phyloP scores from a whole-genome alignment of 2,329 filamentous ascomycete genomes.

The Penicillium paneum region DNA sequence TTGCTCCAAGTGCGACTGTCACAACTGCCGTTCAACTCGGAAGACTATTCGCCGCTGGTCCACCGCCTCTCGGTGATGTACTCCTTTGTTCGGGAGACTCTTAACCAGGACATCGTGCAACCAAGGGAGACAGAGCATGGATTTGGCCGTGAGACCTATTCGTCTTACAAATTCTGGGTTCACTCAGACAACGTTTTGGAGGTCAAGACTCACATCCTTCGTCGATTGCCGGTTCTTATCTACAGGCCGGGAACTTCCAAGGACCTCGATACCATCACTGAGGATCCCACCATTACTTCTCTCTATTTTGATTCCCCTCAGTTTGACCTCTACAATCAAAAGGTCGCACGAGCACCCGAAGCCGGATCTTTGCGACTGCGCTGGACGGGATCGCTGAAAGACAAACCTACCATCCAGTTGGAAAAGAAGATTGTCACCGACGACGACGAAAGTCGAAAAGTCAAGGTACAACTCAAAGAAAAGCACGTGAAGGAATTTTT shows the following conservation, averaged over 20 bases:
- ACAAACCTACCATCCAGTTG: conserved; percentile 74
- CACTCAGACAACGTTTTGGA: conserved; percentile 93
- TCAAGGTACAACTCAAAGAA: conserved; percentile 81
- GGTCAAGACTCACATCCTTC: conserved; percentile 92
- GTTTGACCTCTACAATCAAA: conserved; percentile 82
- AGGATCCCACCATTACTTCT: conserved; percentile 87
- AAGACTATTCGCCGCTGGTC: conserved; percentile 85
- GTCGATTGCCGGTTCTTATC: conserved; percentile 83
- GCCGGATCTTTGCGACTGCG: conserved; percentile 80
- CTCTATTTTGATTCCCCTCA: conserved; percentile 90
- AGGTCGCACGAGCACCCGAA: conserved; percentile 71
- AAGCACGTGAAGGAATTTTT: conserved; percentile 91
- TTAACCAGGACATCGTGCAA: conserved; percentile 52
- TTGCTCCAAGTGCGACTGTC: conserved; percentile 86
- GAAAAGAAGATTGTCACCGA: conserved; percentile 86
- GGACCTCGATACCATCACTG: conserved; percentile 70
- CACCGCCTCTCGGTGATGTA: conserved; percentile 92
- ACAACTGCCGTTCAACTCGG: conserved; percentile 90
- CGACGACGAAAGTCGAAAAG: conserved; percentile 73
- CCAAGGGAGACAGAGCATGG: conserved; percentile 50
- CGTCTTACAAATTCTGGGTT: conserved; percentile 93
- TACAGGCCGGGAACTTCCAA: conserved; percentile 86
- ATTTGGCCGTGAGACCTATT: conserved; percentile 65
- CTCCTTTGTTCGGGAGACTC: conserved; percentile 82
- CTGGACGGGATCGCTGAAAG: conserved; percentile 83